Evolutionary conservation across 768 basidiomycete genomes (phyloP), one percentile per base, ranked within the genome.

Genomic region (Lentinula boryana): DNA sequence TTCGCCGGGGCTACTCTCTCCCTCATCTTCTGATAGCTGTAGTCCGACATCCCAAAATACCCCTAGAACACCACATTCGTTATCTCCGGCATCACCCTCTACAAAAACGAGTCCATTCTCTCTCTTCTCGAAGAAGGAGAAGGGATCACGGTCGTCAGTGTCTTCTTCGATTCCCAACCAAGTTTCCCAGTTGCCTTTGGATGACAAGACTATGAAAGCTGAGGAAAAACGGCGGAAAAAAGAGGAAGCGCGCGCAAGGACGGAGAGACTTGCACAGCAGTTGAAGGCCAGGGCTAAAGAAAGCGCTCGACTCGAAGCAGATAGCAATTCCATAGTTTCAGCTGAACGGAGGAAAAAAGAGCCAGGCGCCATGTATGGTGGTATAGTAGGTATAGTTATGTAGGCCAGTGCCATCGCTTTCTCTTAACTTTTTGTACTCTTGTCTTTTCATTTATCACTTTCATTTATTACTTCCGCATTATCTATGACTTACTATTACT

Each of bases 201-300:
- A 81, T 60, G 70, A 73, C 64, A 83, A 78, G 69, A 68, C 65
- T 63, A 70, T 70, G 58, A 82, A 75, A 68, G 76, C 73, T 23
- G 75, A 79, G 59, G 76, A 76, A 50, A 78, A 79, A 68, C 66
- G 60, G 63, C 69, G 71, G 69, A 74, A 76, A 63, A 80, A 78
- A 70, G 70, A 66, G 41, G 69, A 66, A 65, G 60, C 65, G 33
- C 76, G 76, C 66, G 73, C 73, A 58, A 75, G 69, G 63, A 70
- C 69, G 35, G 76, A 79, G 60, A 73, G 73, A 55, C 71, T 82
- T 35, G 80, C 81, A n/a, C 66, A 71, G 59, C 74, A 80, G 51
- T 71, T 82, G 63, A 79, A 77, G 67, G 72, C 73, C 55, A 71
- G 68, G 15, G 68, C 66, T 63, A 68, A 70, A 65, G 73, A 62